Base-by-base conservation (phyloP, 768 basidiomycete genomes). In the Mrakia gelida region DNA sequence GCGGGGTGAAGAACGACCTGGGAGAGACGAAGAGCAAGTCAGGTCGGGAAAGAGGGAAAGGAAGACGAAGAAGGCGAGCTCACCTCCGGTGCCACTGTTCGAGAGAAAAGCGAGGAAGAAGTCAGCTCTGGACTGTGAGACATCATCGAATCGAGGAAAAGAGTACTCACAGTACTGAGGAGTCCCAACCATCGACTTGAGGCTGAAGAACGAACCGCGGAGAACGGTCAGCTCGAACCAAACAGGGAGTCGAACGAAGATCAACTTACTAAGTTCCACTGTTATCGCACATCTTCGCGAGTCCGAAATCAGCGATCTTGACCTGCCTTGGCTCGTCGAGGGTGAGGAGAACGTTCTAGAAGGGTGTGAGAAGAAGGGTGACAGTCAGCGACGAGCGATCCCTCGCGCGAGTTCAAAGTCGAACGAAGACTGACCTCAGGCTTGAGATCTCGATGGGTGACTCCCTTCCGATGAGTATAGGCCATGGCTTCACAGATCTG, bases 291-390 rank as follows among this genome's bases (percentile, higher is more conserved):
- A 91, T 89, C 83, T 98, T 99, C 0, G 96, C 95, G 10, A 98
- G 88, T 5, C 96, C 96, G 82, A 97, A 99, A 84, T 98, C 96
- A 3, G 96, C 95, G 23, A 98, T 91, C 82, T 98, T 98, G 81
- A 93, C 89, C 1, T 85, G 84, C 0, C 92, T 92, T 0, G 92
- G 92, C 2, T 86, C 28, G 49, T 90, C 88, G 15, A 82, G 86
- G 0, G 94, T 95, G n/a, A 97, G 84, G 2, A 96, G 88, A 10
- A 95, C 89, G 81, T 96, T 95, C 91, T 92, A 45, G 73, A 56
- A 45, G 26, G 43, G 80, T 26, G 28, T 41, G 49, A 67, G 75
- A 56, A 79, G 74, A 75, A 11, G 61, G 21, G 16, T 13, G 34
- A 0, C 41, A 61, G 32, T 71, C 23, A 38, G 13, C 23, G 30